Conservation (phyloP, 805 yeast species). For the Saccharomycopsis microspora region DNA sequence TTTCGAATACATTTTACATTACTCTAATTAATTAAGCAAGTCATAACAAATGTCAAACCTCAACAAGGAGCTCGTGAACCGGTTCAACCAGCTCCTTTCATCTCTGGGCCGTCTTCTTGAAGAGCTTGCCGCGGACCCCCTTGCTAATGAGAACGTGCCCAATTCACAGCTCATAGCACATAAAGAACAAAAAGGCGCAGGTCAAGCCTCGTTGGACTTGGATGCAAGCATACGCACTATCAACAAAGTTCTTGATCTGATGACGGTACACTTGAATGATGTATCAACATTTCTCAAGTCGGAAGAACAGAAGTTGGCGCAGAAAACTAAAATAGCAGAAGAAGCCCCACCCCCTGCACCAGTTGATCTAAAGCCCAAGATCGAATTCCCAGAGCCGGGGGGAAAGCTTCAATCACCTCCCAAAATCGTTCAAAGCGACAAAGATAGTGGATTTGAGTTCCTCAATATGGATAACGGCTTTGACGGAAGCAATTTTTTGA, state of each 20-base stretch:
- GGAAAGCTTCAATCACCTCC: constrained; percentile 1
- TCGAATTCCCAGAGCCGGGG: not conserved
- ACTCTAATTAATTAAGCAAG: no score
- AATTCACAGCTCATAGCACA: constrained; percentile 2
- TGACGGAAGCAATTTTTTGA: no score
- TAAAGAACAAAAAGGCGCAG: not conserved
- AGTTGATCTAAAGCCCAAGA: not conserved
- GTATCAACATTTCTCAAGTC: constrained; percentile 6
- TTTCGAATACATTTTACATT: no score
- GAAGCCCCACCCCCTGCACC: not conserved
- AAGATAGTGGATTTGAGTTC: not conserved
- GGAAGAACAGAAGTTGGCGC: constrained; percentile 4
- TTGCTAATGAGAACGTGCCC: constrained; percentile 12
- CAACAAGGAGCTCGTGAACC: constrained; percentile 12
- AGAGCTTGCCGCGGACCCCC: constrained; percentile 14
- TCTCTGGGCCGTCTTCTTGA: constrained; percentile 11
- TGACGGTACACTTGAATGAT: constrained; percentile 15
- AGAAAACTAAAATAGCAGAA: not conserved
- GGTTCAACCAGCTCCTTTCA: constrained; percentile 5
- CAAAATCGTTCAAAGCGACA: not conserved
- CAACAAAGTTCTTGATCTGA: constrained; percentile 13
- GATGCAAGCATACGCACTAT: constrained; percentile 11
- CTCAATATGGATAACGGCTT: no score
- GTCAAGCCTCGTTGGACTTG: not conserved
- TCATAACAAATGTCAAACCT: not conserved